phyloP scores from a whole-genome alignment of 139 green algal genomes.

The Deuterostichococcus epilithicus region DNA sequence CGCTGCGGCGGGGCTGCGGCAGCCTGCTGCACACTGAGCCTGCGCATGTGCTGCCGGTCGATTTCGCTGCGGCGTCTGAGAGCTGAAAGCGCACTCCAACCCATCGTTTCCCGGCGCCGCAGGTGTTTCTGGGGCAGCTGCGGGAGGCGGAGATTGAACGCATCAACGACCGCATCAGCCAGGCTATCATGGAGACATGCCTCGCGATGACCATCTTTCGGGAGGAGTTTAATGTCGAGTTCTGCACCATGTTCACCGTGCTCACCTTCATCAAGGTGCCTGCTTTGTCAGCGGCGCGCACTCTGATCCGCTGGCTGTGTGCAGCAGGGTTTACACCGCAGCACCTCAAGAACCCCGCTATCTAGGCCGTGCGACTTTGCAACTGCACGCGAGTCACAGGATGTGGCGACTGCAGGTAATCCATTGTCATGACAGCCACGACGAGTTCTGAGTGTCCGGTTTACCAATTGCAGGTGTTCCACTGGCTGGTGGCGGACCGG shows the following conservation, averaged over 20 bases:
- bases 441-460: too few relatives aligned
- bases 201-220: slow-evolving; percentile 98
- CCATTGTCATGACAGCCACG: slow-evolving; percentile 82
- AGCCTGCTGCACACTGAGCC: too few relatives aligned
- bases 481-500: slow-evolving; percentile 90
- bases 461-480: slow-evolving; percentile 88
- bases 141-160: slow-evolving; percentile 92
- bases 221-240: slow-evolving; percentile 79
- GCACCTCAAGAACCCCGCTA: too few relatives aligned
- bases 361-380: too few relatives aligned
- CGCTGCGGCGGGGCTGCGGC: too few relatives aligned
- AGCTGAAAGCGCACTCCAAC: not conserved
- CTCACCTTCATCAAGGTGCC: slow-evolving; percentile 91
- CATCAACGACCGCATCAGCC: slow-evolving; percentile 77
- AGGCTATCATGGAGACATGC: slow-evolving; percentile 94
- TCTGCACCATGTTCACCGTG: slow-evolving; percentile 87
- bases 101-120: not conserved
- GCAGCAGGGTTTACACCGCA: too few relatives aligned
- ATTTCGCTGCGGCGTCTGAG: too few relatives aligned
- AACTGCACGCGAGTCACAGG: too few relatives aligned
- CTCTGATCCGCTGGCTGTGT: too few relatives aligned
- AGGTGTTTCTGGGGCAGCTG: slow-evolving; percentile 90
- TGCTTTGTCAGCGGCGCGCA: too few relatives aligned
- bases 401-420: too few relatives aligned
- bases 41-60: too few relatives aligned